Conservation (phyloP, 208 protist genomes). For the Angomonas desouzai region DNA sequence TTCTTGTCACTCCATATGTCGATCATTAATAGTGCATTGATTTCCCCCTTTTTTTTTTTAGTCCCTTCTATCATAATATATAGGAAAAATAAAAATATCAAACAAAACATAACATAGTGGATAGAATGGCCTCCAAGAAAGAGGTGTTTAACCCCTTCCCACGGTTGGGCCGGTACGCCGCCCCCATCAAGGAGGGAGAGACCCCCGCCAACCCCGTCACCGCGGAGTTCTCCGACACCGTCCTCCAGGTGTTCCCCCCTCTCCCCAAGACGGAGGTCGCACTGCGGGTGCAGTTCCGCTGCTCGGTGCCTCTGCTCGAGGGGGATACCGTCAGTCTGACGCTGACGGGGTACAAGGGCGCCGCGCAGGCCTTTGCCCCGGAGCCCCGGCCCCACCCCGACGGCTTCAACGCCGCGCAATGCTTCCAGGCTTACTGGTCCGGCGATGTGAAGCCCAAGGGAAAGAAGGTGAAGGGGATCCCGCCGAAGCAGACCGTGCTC, state of each 20-base stretch:
- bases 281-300: conserved; percentile 56
- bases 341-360: conserved; percentile 44
- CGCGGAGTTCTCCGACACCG: conserved; percentile 20
- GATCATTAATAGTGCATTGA: too few species aligned
- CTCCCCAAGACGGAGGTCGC: conserved; percentile 36
- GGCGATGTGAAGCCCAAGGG: conserved; percentile 50
- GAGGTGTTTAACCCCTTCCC: conserved; percentile 8
- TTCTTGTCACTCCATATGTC: conserved; percentile 9
- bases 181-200: not conserved
- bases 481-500: conserved; percentile 62
- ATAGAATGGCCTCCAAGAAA: conserved; percentile 1
- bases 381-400: conserved; percentile 27
- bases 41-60: conserved; percentile 20
- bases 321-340: conserved; percentile 41
- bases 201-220: not conserved
- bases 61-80: too few species aligned
- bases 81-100: not conserved
- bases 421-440: conserved; percentile 76
- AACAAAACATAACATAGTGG: not conserved
- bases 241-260: conserved; percentile 32
- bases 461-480: conserved; percentile 38
- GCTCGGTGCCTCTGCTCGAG: conserved; percentile 36
- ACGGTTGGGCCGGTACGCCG: not conserved
- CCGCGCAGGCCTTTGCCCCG: conserved; percentile 26
- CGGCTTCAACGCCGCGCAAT: conserved; percentile 27